Evolutionary conservation across 257 asterid species (phyloP), one percentile per base, ranked within the genome.

Genomic region (Penstemon eatonii): DNA sequence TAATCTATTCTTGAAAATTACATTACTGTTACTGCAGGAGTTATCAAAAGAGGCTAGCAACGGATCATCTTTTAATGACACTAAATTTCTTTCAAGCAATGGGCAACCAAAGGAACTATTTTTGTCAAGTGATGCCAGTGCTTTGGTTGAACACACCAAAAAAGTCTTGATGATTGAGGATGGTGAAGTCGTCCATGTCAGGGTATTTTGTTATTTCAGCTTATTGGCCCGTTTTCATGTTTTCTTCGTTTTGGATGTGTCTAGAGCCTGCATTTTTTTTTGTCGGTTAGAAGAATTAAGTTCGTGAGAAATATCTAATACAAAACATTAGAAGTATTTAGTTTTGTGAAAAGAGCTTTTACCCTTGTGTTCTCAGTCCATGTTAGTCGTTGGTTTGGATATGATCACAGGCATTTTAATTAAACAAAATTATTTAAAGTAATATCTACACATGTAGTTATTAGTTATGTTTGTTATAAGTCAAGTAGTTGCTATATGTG

Each of bases 61-160:
- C 51, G 92, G 79, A 65, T 58, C 85, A 55, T 76, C 85, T 62
- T 80, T 84, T 67, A 54, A 65, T 67, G 86, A 79, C 60, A 67
- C 75, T 60, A 78, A 84, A 64, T 82, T 76, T 75, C 88, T 78
- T 67, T 80, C 84, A 6, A 80, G 76, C 69, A 81, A 79, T 73
- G 83, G 78, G 73, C 85, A 80, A 66, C 87, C 90, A 2, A 84
- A 81, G 57, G 93, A 86, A 72, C 65, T 86, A 50, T 86, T 86
- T 76, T 66, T 86, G 66, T 84, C 93, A 12, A 86, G 93, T 76
- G 93, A 86, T 82, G 87, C 93, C 67, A 84, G 81, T 78, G 93
- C 93, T 56, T 69, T 86, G 57, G 90, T 86, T 65, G 93, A 86
- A 70, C 90, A 86, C 76, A 84, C 93, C 5, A 86, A 82, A 72